Evolutionary conservation across 2,329 filamentous ascomycete genomes (phyloP).

Genomic region (Bertia moriformis): DNA sequence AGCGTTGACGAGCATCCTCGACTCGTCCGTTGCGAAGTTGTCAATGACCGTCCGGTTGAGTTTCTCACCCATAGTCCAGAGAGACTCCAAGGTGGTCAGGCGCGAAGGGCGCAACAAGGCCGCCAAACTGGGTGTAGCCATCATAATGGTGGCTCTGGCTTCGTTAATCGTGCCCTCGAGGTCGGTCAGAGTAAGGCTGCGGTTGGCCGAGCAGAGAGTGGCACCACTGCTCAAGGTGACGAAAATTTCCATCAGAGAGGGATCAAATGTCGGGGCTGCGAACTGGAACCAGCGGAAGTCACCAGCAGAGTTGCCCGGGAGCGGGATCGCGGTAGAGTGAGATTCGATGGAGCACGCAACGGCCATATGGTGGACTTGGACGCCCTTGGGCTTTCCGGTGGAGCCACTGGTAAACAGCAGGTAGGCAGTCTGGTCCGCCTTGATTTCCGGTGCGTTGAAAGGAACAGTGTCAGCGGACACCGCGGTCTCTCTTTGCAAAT

Average conservation of each 20-base stretch:
- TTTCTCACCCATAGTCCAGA: constrained; percentile 18
- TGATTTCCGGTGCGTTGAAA: constrained; percentile 3
- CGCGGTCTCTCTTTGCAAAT: not conserved
- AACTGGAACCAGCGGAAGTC: constrained; percentile 20
- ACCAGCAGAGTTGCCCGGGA: constrained; percentile 7
- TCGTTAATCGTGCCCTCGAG: constrained; percentile 12
- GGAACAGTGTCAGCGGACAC: no score
- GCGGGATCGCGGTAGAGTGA: constrained; percentile 10
- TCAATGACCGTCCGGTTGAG: constrained; percentile 15
- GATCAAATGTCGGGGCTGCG: constrained; percentile 16
- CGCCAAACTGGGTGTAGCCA: constrained; percentile 21
- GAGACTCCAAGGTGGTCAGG: constrained; percentile 10
- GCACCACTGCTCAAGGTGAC: constrained; percentile 11
- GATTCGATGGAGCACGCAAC: constrained; percentile 15
- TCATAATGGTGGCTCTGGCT: constrained; percentile 17
- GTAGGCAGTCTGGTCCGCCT: constrained; percentile 12
- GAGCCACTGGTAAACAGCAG: constrained; percentile 17
- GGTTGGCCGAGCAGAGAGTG: constrained; percentile 17
- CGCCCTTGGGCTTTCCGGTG: constrained; percentile 17
- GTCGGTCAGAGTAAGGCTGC: constrained; percentile 12
- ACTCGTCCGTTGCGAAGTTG: constrained; percentile 9
- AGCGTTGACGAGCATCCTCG: constrained; percentile 5
- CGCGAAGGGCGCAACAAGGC: constrained; percentile 13
- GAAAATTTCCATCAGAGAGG: constrained; percentile 8
- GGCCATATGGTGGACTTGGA: constrained; percentile 13